Conservation (phyloP, 2,329 filamentous ascomycete species). For the Colletotrichum camelliae region DNA sequence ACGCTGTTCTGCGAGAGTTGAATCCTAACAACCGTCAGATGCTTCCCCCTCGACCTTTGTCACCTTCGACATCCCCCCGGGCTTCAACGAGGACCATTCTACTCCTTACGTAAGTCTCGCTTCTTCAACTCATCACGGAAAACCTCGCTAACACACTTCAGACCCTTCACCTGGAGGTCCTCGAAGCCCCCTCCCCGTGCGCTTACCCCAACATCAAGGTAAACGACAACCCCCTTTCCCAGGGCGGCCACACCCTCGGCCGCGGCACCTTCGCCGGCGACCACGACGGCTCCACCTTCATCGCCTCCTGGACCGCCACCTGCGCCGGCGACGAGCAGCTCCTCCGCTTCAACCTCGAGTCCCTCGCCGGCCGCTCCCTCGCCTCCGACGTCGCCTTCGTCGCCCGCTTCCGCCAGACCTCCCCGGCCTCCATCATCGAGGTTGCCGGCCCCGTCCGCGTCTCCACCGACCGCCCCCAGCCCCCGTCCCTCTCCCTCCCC, state of each 20-base stretch:
- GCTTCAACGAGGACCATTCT: constrained; percentile 10
- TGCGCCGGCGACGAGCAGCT: constrained; percentile 51
- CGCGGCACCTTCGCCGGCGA: constrained; percentile 43
- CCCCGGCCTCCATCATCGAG: constrained; percentile 45
- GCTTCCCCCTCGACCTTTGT: constrained; percentile 21
- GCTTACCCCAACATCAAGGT: constrained; percentile 52
- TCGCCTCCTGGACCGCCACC: constrained; percentile 52
- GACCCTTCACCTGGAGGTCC: constrained; percentile 49
- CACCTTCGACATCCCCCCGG: constrained; percentile 12
- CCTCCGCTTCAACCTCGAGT: constrained; percentile 48
- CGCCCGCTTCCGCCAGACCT: constrained; percentile 51
- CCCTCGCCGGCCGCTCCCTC: constrained; percentile 45
- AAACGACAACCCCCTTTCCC: constrained; percentile 47
- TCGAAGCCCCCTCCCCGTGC: constrained; percentile 50
- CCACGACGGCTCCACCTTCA: constrained; percentile 41
- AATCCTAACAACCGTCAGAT: not conserved
- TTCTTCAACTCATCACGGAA: not conserved
- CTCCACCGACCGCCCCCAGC: not conserved
- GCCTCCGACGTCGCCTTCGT: constrained; percentile 42
- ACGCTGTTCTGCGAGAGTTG: not conserved
- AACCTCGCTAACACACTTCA: constrained; percentile 17
- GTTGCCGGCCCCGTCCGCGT: constrained; percentile 40
- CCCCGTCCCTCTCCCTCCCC: constrained; percentile 3
- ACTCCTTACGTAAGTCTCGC: not conserved
- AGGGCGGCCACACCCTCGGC: constrained; percentile 44